Evolutionary conservation across 805 yeast genomes (phyloP).

Genomic region (Metschnikowia gelsemii): DNA sequence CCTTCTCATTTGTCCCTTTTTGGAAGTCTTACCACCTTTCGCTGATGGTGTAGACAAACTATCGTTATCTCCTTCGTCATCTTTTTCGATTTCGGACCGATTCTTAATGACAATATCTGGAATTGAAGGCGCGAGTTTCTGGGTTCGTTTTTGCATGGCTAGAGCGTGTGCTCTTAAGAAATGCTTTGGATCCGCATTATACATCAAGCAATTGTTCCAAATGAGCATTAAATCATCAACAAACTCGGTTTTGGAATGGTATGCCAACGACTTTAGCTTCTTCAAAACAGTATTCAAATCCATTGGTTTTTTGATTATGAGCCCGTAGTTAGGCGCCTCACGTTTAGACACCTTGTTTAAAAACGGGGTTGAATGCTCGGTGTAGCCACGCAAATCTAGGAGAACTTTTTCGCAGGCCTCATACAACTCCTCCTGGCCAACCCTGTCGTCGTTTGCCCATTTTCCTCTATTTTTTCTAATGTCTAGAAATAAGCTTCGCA

Average conservation of each 20-base stretch:
- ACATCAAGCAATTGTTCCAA: slow-evolving; percentile 91
- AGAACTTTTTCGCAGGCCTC: slow-evolving; percentile 98
- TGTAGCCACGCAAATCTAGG: slow-evolving; percentile 80
- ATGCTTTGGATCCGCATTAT: slow-evolving; percentile 93
- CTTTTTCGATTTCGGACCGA: slow-evolving; percentile 68
- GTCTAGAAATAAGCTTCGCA: slow-evolving; percentile 82
- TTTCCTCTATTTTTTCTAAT: slow-evolving; percentile 93
- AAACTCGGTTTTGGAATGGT: slow-evolving; percentile 80
- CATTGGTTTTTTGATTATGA: slow-evolving; percentile 91
- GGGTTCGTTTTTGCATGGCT: slow-evolving; percentile 92
- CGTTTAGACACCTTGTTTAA: slow-evolving; percentile 93
- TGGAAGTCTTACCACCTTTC: slow-evolving; percentile 35
- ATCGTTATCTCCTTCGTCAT: slow-evolving; percentile 41
- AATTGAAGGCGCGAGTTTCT: slow-evolving; percentile 72
- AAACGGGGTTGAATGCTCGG: slow-evolving; percentile 96
- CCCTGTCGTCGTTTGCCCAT: slow-evolving; percentile 94
- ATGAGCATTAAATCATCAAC: slow-evolving; percentile 94
- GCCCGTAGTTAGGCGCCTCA: slow-evolving; percentile 96
- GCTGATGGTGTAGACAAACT: slow-evolving; percentile 24
- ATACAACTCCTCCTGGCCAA: slow-evolving; percentile 96
- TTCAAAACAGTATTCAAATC: slow-evolving; percentile 93
- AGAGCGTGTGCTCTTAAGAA: slow-evolving; percentile 87
- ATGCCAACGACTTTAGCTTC: slow-evolving; percentile 78
- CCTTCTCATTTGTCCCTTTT: slow-evolving; percentile 43
- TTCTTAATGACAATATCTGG: slow-evolving; percentile 84